Evolutionary conservation across 2,329 filamentous ascomycete genomes (phyloP), one percentile per base, ranked within the genome.

Genomic region (Paecilomyces sp.): DNA sequence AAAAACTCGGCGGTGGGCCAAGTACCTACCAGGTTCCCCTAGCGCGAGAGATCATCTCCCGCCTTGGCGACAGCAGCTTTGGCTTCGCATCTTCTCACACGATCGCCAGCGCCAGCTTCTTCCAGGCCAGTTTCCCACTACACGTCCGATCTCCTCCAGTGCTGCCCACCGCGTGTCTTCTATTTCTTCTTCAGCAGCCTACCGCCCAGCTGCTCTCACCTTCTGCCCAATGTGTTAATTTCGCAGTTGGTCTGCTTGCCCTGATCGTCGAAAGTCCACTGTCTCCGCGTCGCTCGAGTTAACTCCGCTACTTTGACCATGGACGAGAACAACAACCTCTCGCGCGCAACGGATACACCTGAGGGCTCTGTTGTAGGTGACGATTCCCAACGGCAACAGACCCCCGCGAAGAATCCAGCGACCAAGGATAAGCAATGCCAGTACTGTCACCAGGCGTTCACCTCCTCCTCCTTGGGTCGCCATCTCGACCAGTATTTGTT

Each of bases 401-500:
- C 51, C 51, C 68, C 71, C 18, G 59, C 62, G 54, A 76, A 75
- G 65, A 73, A 74, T 59, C 74, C 78, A 57, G 82, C 88, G 15
- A 76, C 83, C 61, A 97, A 97, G 76, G 92, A 97, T 78, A 91
- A 90, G 71, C 87, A 82, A 64, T 97, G 93, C 73, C 90, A 88
- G 36, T 97, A 91, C 78, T 97, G 93, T 74, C 83, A 86, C 54
- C 91, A 96, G 74, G 83, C 88, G 6, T 97, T 97, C 72, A 97
- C 93, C 15, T 97, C 92, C 1, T 96, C 92, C 15, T 96, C 91
- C 2, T 85, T 97, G 57, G 93, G 93, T 56, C 88, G 93, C 54
- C 93, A 97, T 76, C 87, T 97, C 65, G 93, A 97, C 73, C 85
- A 96, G 47, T 97, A 95, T 74, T 92, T 97, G 69, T 92, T 92